phyloP scores from a whole-genome alignment of 202 grass and related monocot species.

The Tripidium arundinaceum region DNA sequence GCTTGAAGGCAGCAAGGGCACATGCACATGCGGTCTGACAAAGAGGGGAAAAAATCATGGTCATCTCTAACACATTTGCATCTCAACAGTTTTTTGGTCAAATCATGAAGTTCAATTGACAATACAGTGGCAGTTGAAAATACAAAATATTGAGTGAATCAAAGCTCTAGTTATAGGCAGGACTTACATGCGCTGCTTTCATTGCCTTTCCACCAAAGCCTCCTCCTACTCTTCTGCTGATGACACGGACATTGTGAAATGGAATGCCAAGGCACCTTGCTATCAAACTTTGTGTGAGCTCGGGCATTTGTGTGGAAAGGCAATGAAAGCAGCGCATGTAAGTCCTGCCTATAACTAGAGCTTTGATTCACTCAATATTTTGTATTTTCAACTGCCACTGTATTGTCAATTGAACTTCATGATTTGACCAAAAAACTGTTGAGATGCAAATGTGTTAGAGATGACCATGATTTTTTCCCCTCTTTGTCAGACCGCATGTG shows the following conservation, averaged over 20 bases:
- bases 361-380: neutral
- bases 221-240: constrained; percentile 73
- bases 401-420: neutral
- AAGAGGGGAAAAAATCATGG: too few relatives aligned
- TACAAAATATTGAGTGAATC: neutral
- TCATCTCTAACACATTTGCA: too few relatives aligned
- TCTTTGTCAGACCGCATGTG: constrained; percentile 48
- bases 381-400: neutral
- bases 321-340: constrained; percentile 50
- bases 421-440: neutral
- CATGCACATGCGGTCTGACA: constrained; percentile 58
- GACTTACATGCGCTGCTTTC: constrained; percentile 55
- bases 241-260: constrained; percentile 65
- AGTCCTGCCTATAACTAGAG: constrained; percentile 6
- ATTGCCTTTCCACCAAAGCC: constrained; percentile 68
- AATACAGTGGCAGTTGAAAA: too few relatives aligned
- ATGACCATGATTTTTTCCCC: neutral
- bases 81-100: too few relatives aligned
- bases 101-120: neutral
- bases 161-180: neutral
- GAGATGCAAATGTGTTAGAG: neutral
- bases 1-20: constrained; percentile 64
- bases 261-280: constrained; percentile 67
- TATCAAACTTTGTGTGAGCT: constrained; percentile 41
- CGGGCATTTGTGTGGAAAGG: constrained; percentile 72